A percentile compares a stretch with the other conserved stretches of the same genome.
Evolutionary conservation across 2,329 filamentous ascomycete genomes (phyloP).

Genomic region (Fusarium nelsonii): DNA sequence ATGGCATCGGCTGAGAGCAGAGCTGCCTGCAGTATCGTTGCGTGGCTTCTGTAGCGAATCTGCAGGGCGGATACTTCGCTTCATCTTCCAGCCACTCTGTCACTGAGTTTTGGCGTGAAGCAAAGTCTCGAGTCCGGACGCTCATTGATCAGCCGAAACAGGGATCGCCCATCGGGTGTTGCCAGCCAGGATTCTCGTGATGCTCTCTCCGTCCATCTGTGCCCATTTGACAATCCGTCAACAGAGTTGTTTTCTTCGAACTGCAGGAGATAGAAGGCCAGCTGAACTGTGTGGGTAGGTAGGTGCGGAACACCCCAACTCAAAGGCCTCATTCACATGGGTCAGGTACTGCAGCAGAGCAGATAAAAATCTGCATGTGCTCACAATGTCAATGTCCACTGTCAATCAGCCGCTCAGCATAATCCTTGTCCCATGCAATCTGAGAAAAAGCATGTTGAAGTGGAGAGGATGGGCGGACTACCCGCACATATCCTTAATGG

Average conservation of each 20-base stretch:
- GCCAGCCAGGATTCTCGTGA: conserved; percentile 4
- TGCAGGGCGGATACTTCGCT: conserved; percentile 3
- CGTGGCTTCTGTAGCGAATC: conserved; percentile 15
- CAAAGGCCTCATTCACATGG: conserved; percentile 10
- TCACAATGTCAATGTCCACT: conserved; percentile 27
- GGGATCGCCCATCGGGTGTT: conserved; percentile 21
- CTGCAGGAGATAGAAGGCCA: not conserved
- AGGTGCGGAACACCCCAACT: not conserved
- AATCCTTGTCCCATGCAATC: conserved; percentile 36
- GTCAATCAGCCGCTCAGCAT: conserved; percentile 41
- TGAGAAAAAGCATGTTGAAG: conserved; percentile 35
- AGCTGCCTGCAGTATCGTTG: conserved; percentile 35
- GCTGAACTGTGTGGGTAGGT: not conserved
- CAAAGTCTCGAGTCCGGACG: not conserved
- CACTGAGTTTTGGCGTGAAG: not conserved
- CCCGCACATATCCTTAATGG: conserved; percentile 9
- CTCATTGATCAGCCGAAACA: conserved; percentile 8
- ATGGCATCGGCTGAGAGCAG: conserved; percentile 44
- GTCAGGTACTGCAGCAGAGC: conserved; percentile 14
- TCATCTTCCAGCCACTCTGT: not conserved
- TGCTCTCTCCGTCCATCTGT: not conserved
- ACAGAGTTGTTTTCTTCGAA: not conserved
- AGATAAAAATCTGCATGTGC: conserved; percentile 30
- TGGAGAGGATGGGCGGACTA: conserved; percentile 16
- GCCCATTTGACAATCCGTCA: not conserved